Evolutionary conservation across 2,329 filamentous ascomycete genomes (phyloP), one percentile per base, ranked within the genome.

Genomic region (Xylariaceae sp.): DNA sequence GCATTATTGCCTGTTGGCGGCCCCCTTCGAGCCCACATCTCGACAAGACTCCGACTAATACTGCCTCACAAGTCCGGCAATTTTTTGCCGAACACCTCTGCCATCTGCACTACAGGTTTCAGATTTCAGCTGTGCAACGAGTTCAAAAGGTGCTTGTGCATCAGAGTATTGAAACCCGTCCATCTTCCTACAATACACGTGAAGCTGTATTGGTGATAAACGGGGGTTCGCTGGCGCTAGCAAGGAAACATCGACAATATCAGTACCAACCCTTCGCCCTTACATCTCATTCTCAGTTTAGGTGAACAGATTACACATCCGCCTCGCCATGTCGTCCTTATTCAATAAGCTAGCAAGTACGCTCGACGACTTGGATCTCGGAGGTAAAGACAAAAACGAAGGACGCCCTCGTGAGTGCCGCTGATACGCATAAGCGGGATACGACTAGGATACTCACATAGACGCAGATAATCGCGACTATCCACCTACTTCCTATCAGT

Each of bases 321-420:
- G 12, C 6, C 17, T 47, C 37, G 17, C 33, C 50, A 66, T 41
- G 43, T 71, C 71, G 66, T 71, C 70, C 3, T 70, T 72, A 53
- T 63, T 71, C 48, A 69, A 64, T 34, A 71, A 71, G 24, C 58
- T 73, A 31, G 50, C 64, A 14, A 67, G 64, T 54, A 71, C 70
- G 65, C 63, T 73, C 12, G 70, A 71, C 36, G 65, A 68, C n/a
- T 55, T 72, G 26, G 60, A 67, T 45, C 57, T 72, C 12, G 65
- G 66, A n/a, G 65, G 58, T 14, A 67, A 68, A 56, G 65, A 68
- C 12, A 55, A 56, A 31, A 45, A 65, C 36, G 53, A 61, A 33
- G 47, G 36, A 34, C 60, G 51, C 52, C 19, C 59, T 52, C 29
- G 66, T 67, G 17, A 65, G 65, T 65, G 31, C 3, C 7, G 12